These are phyloP conservation scores for Rhizoclosmatium sp. DNA, from an alignment of 192 early-diverging fungal genomes.

Conservation along the genomic window DNA sequence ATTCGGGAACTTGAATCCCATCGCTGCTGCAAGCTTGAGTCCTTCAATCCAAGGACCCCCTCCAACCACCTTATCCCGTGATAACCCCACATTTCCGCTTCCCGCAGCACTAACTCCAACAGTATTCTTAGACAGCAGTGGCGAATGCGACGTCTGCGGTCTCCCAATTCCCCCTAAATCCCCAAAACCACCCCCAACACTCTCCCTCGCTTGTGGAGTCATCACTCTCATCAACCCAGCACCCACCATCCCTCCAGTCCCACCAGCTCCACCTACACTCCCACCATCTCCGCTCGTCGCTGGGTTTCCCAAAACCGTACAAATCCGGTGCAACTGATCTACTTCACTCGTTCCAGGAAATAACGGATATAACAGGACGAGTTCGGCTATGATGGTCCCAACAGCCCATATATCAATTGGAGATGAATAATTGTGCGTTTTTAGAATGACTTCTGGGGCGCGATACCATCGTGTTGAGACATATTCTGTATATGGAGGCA, in stretches of 20 bases:
- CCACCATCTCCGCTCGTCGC: not conserved
- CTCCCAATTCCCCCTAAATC: not conserved
- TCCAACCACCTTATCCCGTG: slow-evolving; percentile 41
- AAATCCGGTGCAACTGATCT: slow-evolving; percentile 90
- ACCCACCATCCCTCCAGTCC: slow-evolving; percentile 35
- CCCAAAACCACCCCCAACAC: not conserved
- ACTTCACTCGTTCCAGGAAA: slow-evolving; percentile 95
- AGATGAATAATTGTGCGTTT: slow-evolving; percentile 81
- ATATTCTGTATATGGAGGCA: slow-evolving; percentile 95
- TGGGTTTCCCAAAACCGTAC: slow-evolving; percentile 83
- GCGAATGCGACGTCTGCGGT: not conserved
- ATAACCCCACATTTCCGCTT: not conserved
- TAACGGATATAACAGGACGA: slow-evolving; percentile 83
- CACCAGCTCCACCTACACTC: not conserved
- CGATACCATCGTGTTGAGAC: slow-evolving; percentile 97
- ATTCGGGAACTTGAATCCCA: slow-evolving; percentile 64
- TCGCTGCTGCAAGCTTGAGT: slow-evolving; percentile 52
- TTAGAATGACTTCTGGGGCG: slow-evolving; percentile 92
- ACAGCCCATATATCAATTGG: slow-evolving; percentile 98
- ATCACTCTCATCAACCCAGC: not conserved
- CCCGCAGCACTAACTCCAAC: not conserved
- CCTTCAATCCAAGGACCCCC: slow-evolving; percentile 65
- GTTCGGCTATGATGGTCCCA: slow-evolving; percentile 90
- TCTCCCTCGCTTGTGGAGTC: not conserved
- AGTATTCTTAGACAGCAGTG: slow-evolving; percentile 1